These are phyloP conservation scores for Cercospora zeina DNA, from an alignment of 2,329 filamentous ascomycete genomes.

Conservation along the genomic window DNA sequence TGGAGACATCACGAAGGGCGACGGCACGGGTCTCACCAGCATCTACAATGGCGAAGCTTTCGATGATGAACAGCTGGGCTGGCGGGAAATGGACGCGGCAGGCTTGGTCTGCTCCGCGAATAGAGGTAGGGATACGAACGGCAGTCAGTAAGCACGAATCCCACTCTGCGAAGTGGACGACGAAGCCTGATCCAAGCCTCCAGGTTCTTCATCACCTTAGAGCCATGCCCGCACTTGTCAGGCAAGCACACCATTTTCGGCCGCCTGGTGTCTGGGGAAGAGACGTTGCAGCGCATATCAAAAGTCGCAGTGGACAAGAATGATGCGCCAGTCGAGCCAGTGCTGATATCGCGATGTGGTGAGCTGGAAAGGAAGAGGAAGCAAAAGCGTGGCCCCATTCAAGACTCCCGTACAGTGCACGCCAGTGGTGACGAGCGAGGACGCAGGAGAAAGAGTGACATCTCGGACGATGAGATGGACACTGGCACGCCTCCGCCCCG, in stretches of 20 bases:
- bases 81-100: constrained; percentile 45
- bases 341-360: constrained; percentile 44
- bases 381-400: constrained; percentile 26
- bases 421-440: constrained; percentile 30
- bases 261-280: constrained; percentile 42
- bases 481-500: constrained; percentile 30
- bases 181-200: constrained; percentile 28
- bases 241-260: constrained; percentile 48
- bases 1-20: constrained; percentile 45
- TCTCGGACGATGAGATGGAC: constrained; percentile 36
- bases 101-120: constrained; percentile 48
- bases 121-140: constrained; percentile 45
- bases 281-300: constrained; percentile 41
- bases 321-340: constrained; percentile 41
- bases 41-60: constrained; percentile 45
- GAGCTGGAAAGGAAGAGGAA: constrained; percentile 43
- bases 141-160: constrained; percentile 38
- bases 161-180: constrained; percentile 21
- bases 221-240: constrained; percentile 44
- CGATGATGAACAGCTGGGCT: constrained; percentile 46
- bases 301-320: constrained; percentile 43
- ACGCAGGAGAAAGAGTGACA: constrained; percentile 35
- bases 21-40: constrained; percentile 46
- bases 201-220: constrained; percentile 47
- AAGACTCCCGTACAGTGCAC: constrained; percentile 14